These are phyloP conservation scores for Calendula officinalis DNA, from an alignment of 129 eudicot species.

Conservation along the genomic window DNA sequence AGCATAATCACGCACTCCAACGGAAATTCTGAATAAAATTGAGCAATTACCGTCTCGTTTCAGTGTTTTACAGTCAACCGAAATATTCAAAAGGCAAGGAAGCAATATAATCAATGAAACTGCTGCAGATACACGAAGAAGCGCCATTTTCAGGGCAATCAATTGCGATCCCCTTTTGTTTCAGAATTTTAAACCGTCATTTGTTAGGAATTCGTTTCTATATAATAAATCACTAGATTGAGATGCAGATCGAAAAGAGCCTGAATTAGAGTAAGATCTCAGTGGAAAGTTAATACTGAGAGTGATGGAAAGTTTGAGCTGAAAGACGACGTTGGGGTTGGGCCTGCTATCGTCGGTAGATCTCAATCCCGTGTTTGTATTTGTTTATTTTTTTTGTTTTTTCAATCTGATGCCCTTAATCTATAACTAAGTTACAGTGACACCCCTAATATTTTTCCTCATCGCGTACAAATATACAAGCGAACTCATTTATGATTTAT, in stretches of 20 bases:
- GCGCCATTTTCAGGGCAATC: constrained; percentile 30
- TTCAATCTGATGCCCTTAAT: neutral
- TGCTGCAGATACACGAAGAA: constrained; percentile 29
- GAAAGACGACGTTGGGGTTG: constrained; percentile 5
- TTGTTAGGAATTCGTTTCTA: neutral
- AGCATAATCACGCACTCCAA: constrained; percentile 9
- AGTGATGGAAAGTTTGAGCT: constrained; percentile 17
- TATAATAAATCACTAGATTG: neutral
- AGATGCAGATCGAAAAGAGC: constrained; percentile 2
- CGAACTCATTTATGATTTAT: no score
- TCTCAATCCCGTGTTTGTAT: constrained; percentile 16
- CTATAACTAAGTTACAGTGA: neutral
- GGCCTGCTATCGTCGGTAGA: constrained; percentile 28
- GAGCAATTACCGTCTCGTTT: constrained; percentile 73
- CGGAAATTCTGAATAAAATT: neutral
- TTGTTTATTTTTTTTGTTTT: neutral
- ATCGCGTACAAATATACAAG: neutral
- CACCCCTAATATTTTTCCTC: neutral
- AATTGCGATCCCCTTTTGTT: constrained; percentile 21
- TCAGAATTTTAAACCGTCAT: constrained; percentile 16
- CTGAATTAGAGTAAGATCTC: constrained; percentile 14
- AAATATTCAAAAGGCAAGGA: constrained; percentile 36
- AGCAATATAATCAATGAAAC: constrained; percentile 30
- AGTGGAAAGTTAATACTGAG: constrained; percentile 20
- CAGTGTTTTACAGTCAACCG: constrained; percentile 71